Evolutionary conservation across 148 eudicot genomes (phyloP), one percentile per base, ranked within the genome.

Genomic region (Silene conica): DNA sequence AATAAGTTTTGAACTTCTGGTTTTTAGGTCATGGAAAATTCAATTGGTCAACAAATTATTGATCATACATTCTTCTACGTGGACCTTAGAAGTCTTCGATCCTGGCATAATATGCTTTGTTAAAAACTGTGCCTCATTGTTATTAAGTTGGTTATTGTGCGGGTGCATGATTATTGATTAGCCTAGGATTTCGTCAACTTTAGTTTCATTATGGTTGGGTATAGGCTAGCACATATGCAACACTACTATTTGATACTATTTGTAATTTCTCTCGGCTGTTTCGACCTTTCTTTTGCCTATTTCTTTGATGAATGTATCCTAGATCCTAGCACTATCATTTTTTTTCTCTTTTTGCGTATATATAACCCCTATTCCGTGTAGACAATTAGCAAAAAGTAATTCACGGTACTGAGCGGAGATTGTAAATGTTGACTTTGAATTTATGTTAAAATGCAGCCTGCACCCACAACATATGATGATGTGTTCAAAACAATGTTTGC

Each of bases 401-500:
- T 34, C 16, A 3, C 26, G 71, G 68, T 34, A 20, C 15, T 50
- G 55, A 12, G 15, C 16, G 55, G 26, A 57, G 60, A 28, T 54
- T 25, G 41, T 55, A 55, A 41, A 56, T 34, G 38, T 38, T 62
- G 57, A 58, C 55, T 43, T 57, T 50, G 16, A 61, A 61, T 74
- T 74, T 25, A 46, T 77, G 18, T 75, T 67, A 43, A 75, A 26
- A 55, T 89, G 89, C 92, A 92, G 99, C 88, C 96, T 70, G 87
- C 94, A 65, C 99, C 99, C 63, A 76, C 91, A 76, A 90, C 92
- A 26, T 92, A 95, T 82, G 86, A 87, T 77, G 99, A 90, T 59
- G 97, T 95, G 67, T 95, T 95, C 84, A 90, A 82, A 74, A 74
- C 93, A 56, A 89, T 95, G 52, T 95, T 95, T 83, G 94, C 88